Conservation (phyloP, 768 basidiomycete species). For the Dentipellis sp. region DNA sequence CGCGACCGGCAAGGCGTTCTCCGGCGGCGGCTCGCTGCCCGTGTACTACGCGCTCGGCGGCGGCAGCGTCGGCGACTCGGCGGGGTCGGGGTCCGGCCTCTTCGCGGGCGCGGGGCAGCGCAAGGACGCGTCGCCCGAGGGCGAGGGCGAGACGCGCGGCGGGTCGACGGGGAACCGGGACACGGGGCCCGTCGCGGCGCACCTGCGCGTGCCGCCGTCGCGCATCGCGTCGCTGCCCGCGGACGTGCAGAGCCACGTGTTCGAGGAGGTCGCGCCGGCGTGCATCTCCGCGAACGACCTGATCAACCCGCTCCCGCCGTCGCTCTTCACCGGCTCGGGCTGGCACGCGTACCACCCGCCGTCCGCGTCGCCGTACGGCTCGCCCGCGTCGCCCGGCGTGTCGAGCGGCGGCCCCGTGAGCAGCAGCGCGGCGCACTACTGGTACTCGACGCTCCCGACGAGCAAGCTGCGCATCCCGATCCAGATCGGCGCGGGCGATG, state of each 20-base stretch:
- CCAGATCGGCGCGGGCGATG: constrained; percentile 79
- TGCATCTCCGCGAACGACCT: constrained; percentile 97
- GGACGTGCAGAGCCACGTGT: constrained; percentile 32
- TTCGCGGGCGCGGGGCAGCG: constrained; percentile 83
- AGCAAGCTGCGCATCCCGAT: constrained; percentile 79
- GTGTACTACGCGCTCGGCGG: constrained; percentile 11
- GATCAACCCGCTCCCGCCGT: constrained; percentile 93
- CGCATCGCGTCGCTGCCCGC: constrained; percentile 62
- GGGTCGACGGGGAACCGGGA: constrained; percentile 1
- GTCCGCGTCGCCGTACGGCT: constrained; percentile 17
- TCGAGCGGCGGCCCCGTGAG: constrained; percentile 24
- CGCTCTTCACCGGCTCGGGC: constrained; percentile 88
- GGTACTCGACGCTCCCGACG: constrained; percentile 82
- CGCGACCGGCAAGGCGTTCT: constrained; percentile 19
- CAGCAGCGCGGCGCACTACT: constrained; percentile 74
- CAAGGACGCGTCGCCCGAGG: constrained; percentile 36
- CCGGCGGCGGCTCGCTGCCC: constrained; percentile 11
- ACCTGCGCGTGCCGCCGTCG: constrained; percentile 54
- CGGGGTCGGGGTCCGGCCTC: constrained; percentile 45
- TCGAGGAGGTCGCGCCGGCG: constrained; percentile 83
- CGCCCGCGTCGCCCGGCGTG: neutral
- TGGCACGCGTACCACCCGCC: constrained; percentile 78
- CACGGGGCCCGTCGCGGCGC: constrained; percentile 16
- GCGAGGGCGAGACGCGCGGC: constrained; percentile 22
- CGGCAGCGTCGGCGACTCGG: constrained; percentile 15